These are phyloP conservation scores for Lagenaria siceraria DNA, from an alignment of 306 rosid species.

Conservation along the genomic window DNA sequence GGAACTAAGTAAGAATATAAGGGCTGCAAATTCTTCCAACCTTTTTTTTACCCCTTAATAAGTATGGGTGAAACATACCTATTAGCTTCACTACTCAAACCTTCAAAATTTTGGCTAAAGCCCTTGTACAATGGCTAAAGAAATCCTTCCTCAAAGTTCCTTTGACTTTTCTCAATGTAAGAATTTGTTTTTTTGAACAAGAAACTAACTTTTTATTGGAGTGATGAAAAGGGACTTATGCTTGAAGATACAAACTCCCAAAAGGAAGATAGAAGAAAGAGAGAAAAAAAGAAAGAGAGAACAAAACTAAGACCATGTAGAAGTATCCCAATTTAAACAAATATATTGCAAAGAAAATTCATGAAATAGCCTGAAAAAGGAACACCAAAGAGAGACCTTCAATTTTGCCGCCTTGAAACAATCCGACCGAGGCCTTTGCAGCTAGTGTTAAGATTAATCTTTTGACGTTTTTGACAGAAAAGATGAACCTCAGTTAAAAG, in stretches of 20 bases:
- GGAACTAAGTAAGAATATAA: neutral
- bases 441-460: neutral
- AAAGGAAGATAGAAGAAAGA: neutral
- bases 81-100: neutral
- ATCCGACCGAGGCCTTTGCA: neutral
- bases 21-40: neutral
- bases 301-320: neutral
- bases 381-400: neutral
- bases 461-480: neutral
- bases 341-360: neutral
- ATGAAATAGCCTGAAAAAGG: neutral
- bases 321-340: neutral
- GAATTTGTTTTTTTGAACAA: neutral
- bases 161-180: neutral
- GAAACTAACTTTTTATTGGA: neutral
- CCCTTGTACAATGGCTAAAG: neutral
- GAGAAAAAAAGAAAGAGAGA: neutral
- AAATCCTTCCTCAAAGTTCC: neutral
- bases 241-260: neutral
- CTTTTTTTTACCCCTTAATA: neutral
- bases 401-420: neutral
- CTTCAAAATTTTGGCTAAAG: neutral
- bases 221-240: neutral
- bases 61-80: neutral
- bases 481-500: neutral